Evolutionary conservation across 495 filamentous ascomycete genomes (phyloP), one percentile per base, ranked within the genome.

Genomic region (Lasiosphaeria ovina): DNA sequence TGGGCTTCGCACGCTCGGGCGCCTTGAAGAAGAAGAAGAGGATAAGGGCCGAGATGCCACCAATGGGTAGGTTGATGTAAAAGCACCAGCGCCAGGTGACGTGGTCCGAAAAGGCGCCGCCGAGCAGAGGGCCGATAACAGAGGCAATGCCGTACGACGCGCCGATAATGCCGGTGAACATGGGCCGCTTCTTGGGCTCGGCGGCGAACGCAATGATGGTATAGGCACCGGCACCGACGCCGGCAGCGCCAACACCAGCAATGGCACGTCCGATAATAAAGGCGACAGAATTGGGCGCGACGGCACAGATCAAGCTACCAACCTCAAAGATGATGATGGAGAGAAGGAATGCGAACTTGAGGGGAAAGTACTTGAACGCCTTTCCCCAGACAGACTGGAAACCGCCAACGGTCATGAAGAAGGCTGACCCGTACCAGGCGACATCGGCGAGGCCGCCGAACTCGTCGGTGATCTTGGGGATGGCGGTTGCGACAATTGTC

Each of bases 11-110:
- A 1, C 55, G 38, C 0, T 8, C 33, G 64, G 68, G 68, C 1
- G 64, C 31, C 12, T 11, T 35, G 63, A 71, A 69, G 62, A 82
- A 79, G 69, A 87, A 79, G 61, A 82, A 77, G 61, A 86, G 72
- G 57, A 85, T 81, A 2, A 78, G 31, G 4, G 82, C 78, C 3
- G 87, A 86, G 8, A 87, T 65, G 6, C 76, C 86, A 35, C 90
- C 89, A 54, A 91, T 76, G 4, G 88, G 87, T 9, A 88, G 73
- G 60, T 90, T 90, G 72, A 90, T 88, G 70, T 87, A 91, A 70
- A 93, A 92, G 65, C 88, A 93, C 89, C 89, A 92, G 49, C 89
- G 65, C 86, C 86, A 73, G 3, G 59, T 61, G 36, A 69, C 64
- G 31, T 61, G 59, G 52, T 73, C 70, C 0, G 70, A 31, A 31